phyloP scores from a whole-genome alignment of 192 early-diverging fungal genomes.

The Coemansia aciculifera region DNA sequence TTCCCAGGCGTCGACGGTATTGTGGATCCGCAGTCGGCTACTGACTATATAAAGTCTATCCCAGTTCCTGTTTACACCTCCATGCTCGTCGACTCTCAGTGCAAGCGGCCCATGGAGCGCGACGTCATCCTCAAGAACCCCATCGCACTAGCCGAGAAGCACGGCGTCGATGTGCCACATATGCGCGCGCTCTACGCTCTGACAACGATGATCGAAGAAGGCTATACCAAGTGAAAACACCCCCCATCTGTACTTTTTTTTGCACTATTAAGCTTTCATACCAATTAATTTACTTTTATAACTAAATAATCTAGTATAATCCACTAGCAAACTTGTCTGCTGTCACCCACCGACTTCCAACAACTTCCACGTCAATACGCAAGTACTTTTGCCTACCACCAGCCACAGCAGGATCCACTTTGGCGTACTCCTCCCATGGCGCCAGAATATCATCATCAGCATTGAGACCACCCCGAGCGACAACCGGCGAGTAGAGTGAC shows the following conservation, averaged over 20 bases:
- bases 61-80: conserved; percentile 52
- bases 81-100: conserved; percentile 53
- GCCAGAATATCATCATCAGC: conserved; percentile 20
- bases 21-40: conserved; percentile 40
- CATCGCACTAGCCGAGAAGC: conserved; percentile 40
- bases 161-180: conserved; percentile 42
- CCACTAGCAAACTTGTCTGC: conserved; percentile 53
- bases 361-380: conserved; percentile 73
- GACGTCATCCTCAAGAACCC: conserved; percentile 54
- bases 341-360: conserved; percentile 58
- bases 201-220: conserved; percentile 45
- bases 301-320: conserved; percentile 10
- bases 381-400: conserved; percentile 57
- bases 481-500: conserved; percentile 52
- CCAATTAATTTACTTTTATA: no score
- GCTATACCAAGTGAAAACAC: conserved; percentile 18
- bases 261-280: no score
- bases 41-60: conserved; percentile 40
- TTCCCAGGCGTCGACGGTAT: conserved; percentile 51
- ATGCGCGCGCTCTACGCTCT: conserved; percentile 50
- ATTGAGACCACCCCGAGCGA: neutral
- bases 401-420: conserved; percentile 4
- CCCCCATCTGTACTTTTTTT: neutral
- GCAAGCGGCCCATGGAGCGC: conserved; percentile 51
- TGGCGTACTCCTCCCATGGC: conserved; percentile 50